phyloP scores from a whole-genome alignment of 177 flowering plant species.

The Telopea speciosissima region DNA sequence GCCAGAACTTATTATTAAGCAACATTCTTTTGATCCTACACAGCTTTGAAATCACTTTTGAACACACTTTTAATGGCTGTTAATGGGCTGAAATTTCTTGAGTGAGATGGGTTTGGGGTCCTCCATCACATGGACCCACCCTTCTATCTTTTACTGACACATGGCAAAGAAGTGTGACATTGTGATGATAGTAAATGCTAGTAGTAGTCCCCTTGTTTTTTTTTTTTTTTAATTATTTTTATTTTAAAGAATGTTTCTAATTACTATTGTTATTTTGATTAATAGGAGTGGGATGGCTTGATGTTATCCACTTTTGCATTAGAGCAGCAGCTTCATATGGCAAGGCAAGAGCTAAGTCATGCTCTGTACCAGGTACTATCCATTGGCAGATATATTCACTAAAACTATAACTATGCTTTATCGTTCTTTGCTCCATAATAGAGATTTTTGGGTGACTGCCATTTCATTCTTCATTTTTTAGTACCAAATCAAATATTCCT shows the following conservation, averaged over 20 bases:
- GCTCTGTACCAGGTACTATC: constrained; percentile 85
- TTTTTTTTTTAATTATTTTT: too few relatives aligned
- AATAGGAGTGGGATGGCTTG: constrained; percentile 94
- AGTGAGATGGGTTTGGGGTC: neutral
- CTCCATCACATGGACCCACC: neutral
- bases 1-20: too few relatives aligned
- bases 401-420: neutral
- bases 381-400: neutral
- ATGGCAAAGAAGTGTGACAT: neutral
- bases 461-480: neutral
- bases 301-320: constrained; percentile 95
- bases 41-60: too few relatives aligned
- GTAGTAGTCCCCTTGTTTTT: too few relatives aligned
- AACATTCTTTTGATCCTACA: too few relatives aligned
- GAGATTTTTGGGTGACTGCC: neutral
- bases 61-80: neutral
- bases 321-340: constrained; percentile 94
- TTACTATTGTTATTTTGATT: neutral
- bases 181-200: too few relatives aligned
- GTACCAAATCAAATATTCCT: neutral
- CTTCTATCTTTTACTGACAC: neutral
- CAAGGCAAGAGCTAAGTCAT: constrained; percentile 98
- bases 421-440: neutral
- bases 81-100: too few relatives aligned
- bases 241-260: neutral